These are phyloP conservation scores for Ogataea pilisensis DNA, from an alignment of 805 yeast genomes.

Conservation along the genomic window DNA sequence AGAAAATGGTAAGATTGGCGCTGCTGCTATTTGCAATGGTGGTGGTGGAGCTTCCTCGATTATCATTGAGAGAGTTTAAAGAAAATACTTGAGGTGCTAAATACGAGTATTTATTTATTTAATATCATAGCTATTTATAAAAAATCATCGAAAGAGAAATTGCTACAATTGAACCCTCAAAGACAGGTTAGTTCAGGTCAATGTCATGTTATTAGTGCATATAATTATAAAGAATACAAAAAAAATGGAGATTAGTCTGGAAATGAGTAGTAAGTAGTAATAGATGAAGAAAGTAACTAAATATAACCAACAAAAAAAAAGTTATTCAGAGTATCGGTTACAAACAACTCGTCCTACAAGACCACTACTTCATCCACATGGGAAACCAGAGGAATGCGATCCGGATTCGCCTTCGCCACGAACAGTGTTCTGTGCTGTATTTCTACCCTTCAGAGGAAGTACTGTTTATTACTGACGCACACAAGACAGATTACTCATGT, in stretches of 20 bases:
- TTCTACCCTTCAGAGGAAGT: conserved; percentile 40
- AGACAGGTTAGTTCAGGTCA: background rate
- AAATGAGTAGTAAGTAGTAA: background rate
- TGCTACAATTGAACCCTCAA: background rate
- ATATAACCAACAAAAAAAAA: conserved; percentile 4
- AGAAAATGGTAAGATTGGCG: conserved; percentile 86
- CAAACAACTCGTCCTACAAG: conserved; percentile 17
- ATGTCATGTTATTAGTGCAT: background rate
- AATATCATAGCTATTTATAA: background rate
- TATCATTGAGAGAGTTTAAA: conserved; percentile 66
- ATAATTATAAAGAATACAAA: background rate
- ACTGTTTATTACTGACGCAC: conserved; percentile 30
- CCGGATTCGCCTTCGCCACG: conserved; percentile 39
- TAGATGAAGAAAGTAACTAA: background rate
- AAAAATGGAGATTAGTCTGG: background rate
- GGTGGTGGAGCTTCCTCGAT: conserved; percentile 99
- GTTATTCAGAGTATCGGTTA: conserved; percentile 16
- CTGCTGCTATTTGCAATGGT: conserved; percentile 97
- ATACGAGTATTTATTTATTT: background rate
- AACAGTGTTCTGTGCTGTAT: conserved; percentile 40
- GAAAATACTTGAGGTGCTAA: background rate
- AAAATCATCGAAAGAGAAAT: too few species aligned
- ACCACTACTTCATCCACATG: conserved; percentile 17
- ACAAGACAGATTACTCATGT: conserved; percentile 32
- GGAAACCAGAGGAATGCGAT: conserved; percentile 34